Conservation (phyloP, 169 alveolate species). For the Amoebophrya sp. region DNA sequence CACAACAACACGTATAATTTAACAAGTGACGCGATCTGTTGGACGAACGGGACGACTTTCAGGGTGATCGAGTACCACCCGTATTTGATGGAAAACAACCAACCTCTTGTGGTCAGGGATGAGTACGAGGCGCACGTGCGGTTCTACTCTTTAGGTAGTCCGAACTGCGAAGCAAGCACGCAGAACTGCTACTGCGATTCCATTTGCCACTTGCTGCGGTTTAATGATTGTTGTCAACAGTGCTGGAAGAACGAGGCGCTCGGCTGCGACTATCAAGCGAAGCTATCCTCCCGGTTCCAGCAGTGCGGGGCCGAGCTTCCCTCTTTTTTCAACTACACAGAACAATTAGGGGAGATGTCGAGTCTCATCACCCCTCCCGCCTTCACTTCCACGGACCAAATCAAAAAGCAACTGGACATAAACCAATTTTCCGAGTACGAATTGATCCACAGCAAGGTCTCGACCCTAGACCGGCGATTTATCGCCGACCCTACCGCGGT, state of each 20-base stretch:
- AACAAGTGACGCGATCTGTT: not conserved
- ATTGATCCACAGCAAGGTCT: not conserved
- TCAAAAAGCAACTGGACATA: not conserved
- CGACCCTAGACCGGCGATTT: not conserved
- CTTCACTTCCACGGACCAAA: not conserved
- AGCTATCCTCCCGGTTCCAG: not conserved
- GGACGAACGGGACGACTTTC: conserved; percentile 9
- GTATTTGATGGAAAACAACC: not conserved
- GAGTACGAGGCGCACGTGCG: conserved; percentile 24
- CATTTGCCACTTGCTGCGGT: not conserved
- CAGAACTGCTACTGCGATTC: conserved; percentile 12
- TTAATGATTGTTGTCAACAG: not conserved
- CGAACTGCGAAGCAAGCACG: conserved; percentile 5
- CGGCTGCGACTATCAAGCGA: not conserved
- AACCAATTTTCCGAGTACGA: not conserved
- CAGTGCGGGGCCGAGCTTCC: not conserved
- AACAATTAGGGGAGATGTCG: no score
- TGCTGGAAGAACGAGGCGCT: not conserved
- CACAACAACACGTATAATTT: not conserved
- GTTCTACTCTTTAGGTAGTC: not conserved
- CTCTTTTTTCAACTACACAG: no score
- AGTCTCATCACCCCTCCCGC: no score
- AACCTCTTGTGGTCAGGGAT: not conserved
- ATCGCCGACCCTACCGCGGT: not conserved
- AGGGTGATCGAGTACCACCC: not conserved